Evolutionary conservation across 176 grass and related monocot genomes (phyloP).

Genomic region (Bolboschoenus planiculmis): DNA sequence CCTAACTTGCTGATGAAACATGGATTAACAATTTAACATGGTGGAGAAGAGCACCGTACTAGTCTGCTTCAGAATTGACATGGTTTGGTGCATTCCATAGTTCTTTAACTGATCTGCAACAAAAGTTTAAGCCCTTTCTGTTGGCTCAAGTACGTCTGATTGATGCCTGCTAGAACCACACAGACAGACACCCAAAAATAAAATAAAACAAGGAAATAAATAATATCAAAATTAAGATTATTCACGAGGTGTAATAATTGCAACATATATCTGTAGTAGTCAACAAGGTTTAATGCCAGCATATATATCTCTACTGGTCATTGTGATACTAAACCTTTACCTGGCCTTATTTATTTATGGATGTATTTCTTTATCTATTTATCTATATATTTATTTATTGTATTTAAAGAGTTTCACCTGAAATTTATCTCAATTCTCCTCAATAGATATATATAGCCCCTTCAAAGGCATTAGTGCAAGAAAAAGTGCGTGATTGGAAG

Average conservation of each 20-base stretch:
- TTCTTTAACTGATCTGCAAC: neutral
- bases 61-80: neutral
- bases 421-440: neutral
- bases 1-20: neutral
- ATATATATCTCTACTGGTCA: neutral
- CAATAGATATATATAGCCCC: constrained; percentile 86
- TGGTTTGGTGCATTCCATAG: neutral
- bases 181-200: neutral
- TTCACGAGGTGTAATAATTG: neutral
- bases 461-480: constrained; percentile 85
- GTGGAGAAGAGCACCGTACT: neutral
- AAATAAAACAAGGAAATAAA: neutral
- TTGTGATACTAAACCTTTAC: constrained; percentile 1
- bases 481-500: constrained; percentile 83
- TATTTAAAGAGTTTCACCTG: neutral
- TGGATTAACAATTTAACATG: neutral
- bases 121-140: neutral
- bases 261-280: neutral
- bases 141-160: neutral
- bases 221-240: neutral
- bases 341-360: neutral
- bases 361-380: constrained; percentile 24
- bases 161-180: neutral
- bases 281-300: neutral
- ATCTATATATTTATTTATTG: neutral